Base-by-base conservation (phyloP, 768 basidiomycete genomes). In the Hysterangium stoloniferum region DNA sequence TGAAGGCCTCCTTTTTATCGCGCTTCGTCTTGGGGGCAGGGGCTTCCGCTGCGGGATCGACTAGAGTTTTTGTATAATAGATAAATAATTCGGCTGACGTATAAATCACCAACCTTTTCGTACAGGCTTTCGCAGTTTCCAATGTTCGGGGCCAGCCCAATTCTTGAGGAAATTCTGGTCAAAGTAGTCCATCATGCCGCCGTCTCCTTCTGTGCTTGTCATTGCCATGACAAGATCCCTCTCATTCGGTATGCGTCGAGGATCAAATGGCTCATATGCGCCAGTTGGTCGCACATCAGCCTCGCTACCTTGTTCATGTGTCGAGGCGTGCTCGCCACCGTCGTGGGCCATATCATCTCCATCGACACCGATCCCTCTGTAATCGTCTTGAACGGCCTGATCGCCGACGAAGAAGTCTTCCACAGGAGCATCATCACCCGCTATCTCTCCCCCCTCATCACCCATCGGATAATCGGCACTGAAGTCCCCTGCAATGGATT, bases 91-190 rank as follows among this genome's bases (percentile, higher is more conserved):
- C 15, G 17, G 37, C n/a, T 22, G 17, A 24, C 28, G 32, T 11
- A 35, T 25, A 28, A 15, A 38, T 35, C 11, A 64, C 80, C 66
- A 56, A 94, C 91, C 76, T 72, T 77, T 79, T 53, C 86, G 78
- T 46, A 91, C 71, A n/a, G 82, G 75, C 61, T 82, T 86, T 54
- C 86, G 72, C 60, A 98, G 65, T 64, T 95, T 98, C 95, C 96
- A 99, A 62, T 99, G 96, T 66, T 98, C 91, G 6, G 94, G 94
- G 0, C 96, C 96, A 3, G 96, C 96, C 96, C 96, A 99, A 58
- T 95, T 95, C 74, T 89, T 95, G 58, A 83, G 72, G 59, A 87
- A 76, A 54, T 72, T 80, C 59, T 82, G 77, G 64, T 98, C 94
- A 62, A 98, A 96, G 65, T 95, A 96, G 59, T 94, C 92, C 61